These are phyloP conservation scores for Aspergillus awamori DNA, from an alignment of 2,329 filamentous ascomycete species.

Conservation along the genomic window DNA sequence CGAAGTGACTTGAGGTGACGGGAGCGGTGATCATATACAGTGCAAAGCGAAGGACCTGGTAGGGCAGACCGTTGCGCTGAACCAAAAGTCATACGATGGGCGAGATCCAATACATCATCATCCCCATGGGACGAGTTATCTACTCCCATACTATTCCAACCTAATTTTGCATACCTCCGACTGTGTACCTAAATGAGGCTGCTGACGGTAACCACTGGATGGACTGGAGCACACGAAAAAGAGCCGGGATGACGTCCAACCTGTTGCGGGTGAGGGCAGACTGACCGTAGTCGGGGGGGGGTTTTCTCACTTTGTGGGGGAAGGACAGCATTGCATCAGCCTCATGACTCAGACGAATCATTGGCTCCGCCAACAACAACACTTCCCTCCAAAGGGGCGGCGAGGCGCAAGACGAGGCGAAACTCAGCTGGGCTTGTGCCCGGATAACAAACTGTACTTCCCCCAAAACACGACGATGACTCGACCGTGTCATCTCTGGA, in stretches of 20 bases:
- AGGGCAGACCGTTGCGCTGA: constrained; percentile 13
- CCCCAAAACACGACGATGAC: background rate
- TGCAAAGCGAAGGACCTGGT: constrained; percentile 5
- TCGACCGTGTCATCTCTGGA: background rate
- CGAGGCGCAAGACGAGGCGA: constrained; percentile 6
- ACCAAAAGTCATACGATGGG: constrained; percentile 25
- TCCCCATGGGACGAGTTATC: constrained; percentile 14
- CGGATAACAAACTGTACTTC: background rate
- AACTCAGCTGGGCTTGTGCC: constrained; percentile 6
- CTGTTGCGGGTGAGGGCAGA: constrained; percentile 12
- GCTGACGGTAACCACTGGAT: constrained; percentile 15
- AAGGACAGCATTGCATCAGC: constrained; percentile 20
- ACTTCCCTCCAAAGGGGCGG: background rate
- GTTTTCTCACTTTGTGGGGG: constrained; percentile 11
- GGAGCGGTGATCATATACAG: constrained; percentile 20
- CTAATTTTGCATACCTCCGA: background rate
- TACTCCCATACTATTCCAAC: background rate
- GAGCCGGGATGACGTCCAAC: constrained; percentile 23
- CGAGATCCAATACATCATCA: constrained; percentile 29
- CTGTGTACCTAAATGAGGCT: constrained; percentile 10
- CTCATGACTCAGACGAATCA: constrained; percentile 21
- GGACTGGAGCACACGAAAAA: constrained; percentile 27
- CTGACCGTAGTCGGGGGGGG: constrained; percentile 9
- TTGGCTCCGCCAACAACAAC: background rate
- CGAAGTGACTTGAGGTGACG: constrained; percentile 14